A percentile compares a stretch with the other conserved stretches of the same genome.
phyloP scores from a whole-genome alignment of 2,329 filamentous ascomycete species.

The Ophiostoma ips region DNA sequence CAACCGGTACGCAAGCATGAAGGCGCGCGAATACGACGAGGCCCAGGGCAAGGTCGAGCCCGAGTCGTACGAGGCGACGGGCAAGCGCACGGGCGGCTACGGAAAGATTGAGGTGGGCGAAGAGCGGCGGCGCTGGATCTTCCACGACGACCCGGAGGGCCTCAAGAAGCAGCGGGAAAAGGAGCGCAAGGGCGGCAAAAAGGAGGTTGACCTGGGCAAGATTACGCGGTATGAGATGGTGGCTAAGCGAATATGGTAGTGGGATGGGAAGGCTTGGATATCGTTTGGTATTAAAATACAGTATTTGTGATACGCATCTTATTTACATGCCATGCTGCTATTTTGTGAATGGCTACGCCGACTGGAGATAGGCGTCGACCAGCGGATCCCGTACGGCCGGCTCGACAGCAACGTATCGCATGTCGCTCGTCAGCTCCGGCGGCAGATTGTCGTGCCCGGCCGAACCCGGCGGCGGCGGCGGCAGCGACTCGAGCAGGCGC shows the following conservation, averaged over 20 bases:
- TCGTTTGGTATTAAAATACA: neutral
- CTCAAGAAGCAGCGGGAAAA: slow-evolving; percentile 39
- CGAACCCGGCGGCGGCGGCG: slow-evolving; percentile 41
- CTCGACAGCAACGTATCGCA: slow-evolving; percentile 56
- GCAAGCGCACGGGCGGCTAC: slow-evolving; percentile 65
- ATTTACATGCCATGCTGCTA: no score
- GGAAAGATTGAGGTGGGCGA: slow-evolving; percentile 81
- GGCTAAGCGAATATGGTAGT: slow-evolving; percentile 87
- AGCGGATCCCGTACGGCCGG: slow-evolving; percentile 47
- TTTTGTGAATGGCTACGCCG: neutral
- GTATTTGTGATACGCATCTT: no score
- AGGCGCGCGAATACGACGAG: slow-evolving; percentile 45
- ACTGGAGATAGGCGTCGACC: slow-evolving; percentile 46
- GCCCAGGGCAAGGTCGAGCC: slow-evolving; percentile 32
- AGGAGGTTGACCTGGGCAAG: slow-evolving; percentile 47
- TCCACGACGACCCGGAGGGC: slow-evolving; percentile 68
- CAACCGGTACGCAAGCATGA: slow-evolving; percentile 69
- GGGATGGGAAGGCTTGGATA: neutral
- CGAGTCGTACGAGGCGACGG: slow-evolving; percentile 51
- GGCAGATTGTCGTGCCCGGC: slow-evolving; percentile 40
- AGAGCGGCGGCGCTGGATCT: slow-evolving; percentile 73
- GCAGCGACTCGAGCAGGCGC: slow-evolving; percentile 47
- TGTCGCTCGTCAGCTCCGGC: slow-evolving; percentile 45
- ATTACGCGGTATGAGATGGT: slow-evolving; percentile 86
- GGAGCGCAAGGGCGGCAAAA: slow-evolving; percentile 27